A percentile compares a stretch with the other conserved stretches of the same genome.
phyloP scores from a whole-genome alignment of 140 eudicot species.

The Erigeron philadelphicus region DNA sequence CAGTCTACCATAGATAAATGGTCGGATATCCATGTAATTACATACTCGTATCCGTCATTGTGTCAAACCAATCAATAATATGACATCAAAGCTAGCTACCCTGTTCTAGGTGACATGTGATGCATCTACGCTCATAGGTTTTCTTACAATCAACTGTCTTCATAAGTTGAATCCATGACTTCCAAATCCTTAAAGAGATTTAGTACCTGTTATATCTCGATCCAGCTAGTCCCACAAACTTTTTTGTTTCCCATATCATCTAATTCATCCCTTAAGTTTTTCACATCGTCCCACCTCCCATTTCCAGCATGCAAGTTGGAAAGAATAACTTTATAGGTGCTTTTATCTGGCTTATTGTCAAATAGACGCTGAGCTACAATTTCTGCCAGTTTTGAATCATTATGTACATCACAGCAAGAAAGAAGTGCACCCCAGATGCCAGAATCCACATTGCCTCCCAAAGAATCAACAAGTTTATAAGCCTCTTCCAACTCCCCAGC shows the following conservation, averaged over 20 bases:
- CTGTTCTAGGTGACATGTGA: no score
- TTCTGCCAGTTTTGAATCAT: conserved; percentile 43
- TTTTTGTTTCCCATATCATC: conserved; percentile 30
- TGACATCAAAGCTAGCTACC: no score
- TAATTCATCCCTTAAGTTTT: conserved; percentile 42
- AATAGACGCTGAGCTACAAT: conserved; percentile 32
- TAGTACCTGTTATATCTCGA: conserved; percentile 18
- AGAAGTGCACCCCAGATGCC: conserved; percentile 74
- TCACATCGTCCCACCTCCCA: conserved; percentile 67
- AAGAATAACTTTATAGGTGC: conserved; percentile 40
- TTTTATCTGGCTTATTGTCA: conserved; percentile 16
- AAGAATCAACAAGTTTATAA: conserved; percentile 37
- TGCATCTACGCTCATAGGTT: no score
- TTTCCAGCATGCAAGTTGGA: conserved; percentile 50
- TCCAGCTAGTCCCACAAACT: conserved; percentile 56
- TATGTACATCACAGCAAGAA: conserved; percentile 54
- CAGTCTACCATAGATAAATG: no score
- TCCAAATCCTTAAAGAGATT: no score
- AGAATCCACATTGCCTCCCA: conserved; percentile 43
- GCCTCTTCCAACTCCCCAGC: conserved; percentile 62
- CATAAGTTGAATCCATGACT: no score
- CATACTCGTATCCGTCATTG: no score
- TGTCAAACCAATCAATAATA: no score
- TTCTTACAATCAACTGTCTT: no score
- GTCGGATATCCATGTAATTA: no score